Evolutionary conservation across 2,329 filamentous ascomycete genomes (phyloP).

Genomic region (Pseudocercospora fuligena): DNA sequence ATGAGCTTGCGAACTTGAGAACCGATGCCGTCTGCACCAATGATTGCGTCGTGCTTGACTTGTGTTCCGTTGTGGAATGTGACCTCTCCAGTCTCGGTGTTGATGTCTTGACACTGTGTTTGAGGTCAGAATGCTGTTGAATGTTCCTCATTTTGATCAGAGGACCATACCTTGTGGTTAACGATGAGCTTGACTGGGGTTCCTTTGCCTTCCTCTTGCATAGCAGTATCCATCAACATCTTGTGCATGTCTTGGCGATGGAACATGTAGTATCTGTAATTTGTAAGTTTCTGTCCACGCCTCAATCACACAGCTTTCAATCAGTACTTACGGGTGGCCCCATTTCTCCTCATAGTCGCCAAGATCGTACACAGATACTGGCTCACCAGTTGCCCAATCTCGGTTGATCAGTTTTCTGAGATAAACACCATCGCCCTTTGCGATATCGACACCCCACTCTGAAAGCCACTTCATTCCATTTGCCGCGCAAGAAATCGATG

Average conservation of each 20-base stretch:
- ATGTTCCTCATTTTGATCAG: constrained; percentile 43
- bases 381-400: constrained; percentile 72
- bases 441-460: constrained; percentile 69
- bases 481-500: constrained; percentile 69
- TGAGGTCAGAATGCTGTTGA: neutral
- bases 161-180: constrained; percentile 52
- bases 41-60: constrained; percentile 62
- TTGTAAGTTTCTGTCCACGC: neutral
- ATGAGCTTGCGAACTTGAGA: constrained; percentile 66
- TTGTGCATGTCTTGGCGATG: constrained; percentile 71
- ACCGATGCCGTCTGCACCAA: constrained; percentile 71
- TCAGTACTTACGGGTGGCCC: constrained; percentile 56
- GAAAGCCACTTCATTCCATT: constrained; percentile 73
- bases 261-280: constrained; percentile 66
- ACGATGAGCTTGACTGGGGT: constrained; percentile 59
- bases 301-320: neutral
- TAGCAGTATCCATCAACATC: constrained; percentile 66
- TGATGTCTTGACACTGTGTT: constrained; percentile 55
- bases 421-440: constrained; percentile 68
- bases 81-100: constrained; percentile 53
- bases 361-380: constrained; percentile 66
- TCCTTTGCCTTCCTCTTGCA: constrained; percentile 58
- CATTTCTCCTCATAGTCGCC: constrained; percentile 68
- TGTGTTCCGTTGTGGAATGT: constrained; percentile 59
- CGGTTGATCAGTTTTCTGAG: constrained; percentile 70